phyloP scores from a whole-genome alignment of 176 grass and related monocot species.

The Neostapfia colusana region DNA sequence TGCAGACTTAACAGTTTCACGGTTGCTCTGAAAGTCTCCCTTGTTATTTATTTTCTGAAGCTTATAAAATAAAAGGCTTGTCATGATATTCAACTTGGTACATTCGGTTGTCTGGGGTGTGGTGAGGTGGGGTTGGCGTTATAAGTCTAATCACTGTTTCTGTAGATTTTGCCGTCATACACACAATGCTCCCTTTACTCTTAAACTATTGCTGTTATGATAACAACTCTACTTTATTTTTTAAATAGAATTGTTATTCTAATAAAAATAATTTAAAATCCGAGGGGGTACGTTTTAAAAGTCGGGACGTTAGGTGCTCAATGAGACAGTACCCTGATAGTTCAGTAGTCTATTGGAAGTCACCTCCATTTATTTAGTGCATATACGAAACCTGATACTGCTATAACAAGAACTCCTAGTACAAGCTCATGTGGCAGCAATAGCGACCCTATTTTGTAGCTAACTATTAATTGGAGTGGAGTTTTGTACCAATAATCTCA shows the following conservation, averaged over 20 bases:
- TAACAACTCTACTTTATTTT: no score
- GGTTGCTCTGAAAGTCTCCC: background rate
- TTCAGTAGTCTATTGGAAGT: background rate
- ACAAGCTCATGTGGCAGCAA: background rate
- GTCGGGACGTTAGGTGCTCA: background rate
- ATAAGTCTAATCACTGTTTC: background rate
- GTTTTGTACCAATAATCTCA: no score
- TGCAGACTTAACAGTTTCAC: background rate
- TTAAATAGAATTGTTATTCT: no score
- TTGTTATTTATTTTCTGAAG: background rate
- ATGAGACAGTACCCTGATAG: background rate
- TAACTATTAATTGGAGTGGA: no score
- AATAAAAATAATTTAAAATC: no score
- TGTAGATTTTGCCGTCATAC: background rate
- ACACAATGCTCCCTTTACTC: no score
- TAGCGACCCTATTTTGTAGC: background rate
- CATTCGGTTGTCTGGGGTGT: background rate
- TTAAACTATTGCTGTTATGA: no score
- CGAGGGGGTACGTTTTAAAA: background rate
- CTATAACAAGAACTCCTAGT: background rate
- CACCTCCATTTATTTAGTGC: background rate
- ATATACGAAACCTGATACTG: background rate
- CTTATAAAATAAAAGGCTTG: background rate
- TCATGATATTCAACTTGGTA: background rate
- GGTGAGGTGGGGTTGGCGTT: background rate